Conservation (phyloP, 163 green algal species). For the Chlamydomonas reinhardtii region DNA sequence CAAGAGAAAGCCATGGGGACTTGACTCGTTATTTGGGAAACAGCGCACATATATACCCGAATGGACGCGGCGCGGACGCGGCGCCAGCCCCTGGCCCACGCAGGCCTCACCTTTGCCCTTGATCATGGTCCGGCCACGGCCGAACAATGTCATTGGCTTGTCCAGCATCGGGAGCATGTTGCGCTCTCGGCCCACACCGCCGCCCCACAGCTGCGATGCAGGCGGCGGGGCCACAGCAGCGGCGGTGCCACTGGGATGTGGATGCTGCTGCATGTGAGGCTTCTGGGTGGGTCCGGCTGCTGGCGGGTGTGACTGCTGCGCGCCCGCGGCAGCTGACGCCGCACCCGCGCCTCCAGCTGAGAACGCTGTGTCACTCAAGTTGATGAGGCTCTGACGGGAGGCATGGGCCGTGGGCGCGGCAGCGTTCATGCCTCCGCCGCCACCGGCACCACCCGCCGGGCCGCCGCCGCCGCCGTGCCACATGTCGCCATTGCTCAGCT, state of each 20-base stretch:
- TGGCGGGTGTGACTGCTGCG: no score
- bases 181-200: background rate
- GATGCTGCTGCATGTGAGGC: background rate
- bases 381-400: background rate
- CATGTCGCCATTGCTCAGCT: background rate
- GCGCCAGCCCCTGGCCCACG: no score
- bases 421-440: background rate
- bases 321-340: background rate
- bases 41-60: no score
- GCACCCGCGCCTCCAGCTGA: background rate
- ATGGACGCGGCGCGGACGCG: no score
- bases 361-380: background rate
- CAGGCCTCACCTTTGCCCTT: slow-evolving; percentile 5
- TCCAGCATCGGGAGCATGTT: background rate
- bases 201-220: background rate
- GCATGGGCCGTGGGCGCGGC: no score
- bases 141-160: background rate
- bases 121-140: background rate
- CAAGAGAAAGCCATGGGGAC: no score
- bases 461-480: no score
- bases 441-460: no score
- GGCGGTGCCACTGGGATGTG: no score
- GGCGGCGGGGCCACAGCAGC: background rate
- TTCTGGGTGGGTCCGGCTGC: background rate
- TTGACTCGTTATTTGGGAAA: no score